Evolutionary conservation across 495 filamentous ascomycete genomes (phyloP).

Genomic region (Neurospora discreta): DNA sequence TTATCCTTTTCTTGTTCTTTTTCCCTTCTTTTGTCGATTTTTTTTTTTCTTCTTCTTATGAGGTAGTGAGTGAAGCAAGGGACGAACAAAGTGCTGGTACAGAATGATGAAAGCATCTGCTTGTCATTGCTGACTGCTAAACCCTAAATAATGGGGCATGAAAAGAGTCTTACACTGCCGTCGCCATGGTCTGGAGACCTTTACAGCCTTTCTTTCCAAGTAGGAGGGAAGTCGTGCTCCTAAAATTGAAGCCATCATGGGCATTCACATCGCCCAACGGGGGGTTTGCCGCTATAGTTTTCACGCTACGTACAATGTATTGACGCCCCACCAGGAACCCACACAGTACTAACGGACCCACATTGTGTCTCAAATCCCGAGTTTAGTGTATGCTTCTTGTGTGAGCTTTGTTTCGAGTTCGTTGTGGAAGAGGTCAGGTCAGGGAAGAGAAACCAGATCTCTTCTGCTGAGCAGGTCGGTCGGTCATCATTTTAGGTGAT

Average conservation of each 20-base stretch:
- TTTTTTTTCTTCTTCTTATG: not conserved
- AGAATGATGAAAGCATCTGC: not conserved
- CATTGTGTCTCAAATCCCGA: not conserved
- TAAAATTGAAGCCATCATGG: not conserved
- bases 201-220: not conserved
- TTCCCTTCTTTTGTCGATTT: too few species aligned
- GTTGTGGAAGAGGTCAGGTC: not conserved
- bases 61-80: not conserved
- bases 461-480: not conserved
- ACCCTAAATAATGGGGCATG: not conserved
- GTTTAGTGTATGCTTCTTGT: not conserved
- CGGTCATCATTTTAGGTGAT: not conserved
- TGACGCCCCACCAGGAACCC: not conserved
- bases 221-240: not conserved
- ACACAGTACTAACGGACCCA: not conserved
- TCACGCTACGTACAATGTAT: not conserved
- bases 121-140: not conserved
- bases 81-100: not conserved
- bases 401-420: not conserved
- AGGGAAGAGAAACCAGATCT: not conserved
- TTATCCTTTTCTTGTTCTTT: too few species aligned
- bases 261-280: not conserved
- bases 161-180: not conserved
- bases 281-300: not conserved
- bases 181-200: not conserved